Conservation (phyloP, 352 stramenopile genomes). For the Phytophthora crassamura region DNA sequence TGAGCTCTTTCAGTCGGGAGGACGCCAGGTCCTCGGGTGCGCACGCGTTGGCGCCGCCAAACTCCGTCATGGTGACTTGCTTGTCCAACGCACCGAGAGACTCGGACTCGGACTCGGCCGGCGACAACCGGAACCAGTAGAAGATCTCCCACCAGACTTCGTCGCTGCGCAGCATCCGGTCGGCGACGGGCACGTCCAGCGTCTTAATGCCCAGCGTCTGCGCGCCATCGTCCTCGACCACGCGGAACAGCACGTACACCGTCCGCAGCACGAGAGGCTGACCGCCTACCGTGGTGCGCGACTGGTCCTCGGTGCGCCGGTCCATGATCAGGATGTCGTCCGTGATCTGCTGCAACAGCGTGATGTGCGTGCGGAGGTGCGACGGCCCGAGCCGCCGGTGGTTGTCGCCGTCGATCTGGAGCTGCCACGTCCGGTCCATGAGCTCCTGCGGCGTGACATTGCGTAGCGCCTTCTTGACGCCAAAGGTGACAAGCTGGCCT, state of each 20-base stretch:
- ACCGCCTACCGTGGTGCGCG: background rate
- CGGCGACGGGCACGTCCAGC: conserved; percentile 30
- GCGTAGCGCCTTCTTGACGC: conserved; percentile 36
- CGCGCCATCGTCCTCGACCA: conserved; percentile 4
- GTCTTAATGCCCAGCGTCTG: conserved; percentile 42
- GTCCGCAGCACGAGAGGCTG: conserved; percentile 28
- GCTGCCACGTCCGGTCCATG: conserved; percentile 31
- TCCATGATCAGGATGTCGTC: conserved; percentile 41
- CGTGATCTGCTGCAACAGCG: conserved; percentile 34
- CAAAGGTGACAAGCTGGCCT: conserved; percentile 40
- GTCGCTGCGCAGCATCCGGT: conserved; percentile 14
- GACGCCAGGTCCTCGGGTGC: conserved; percentile 23
- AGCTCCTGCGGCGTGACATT: conserved; percentile 24
- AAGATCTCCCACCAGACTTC: conserved; percentile 49
- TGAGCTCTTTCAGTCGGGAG: conserved; percentile 31
- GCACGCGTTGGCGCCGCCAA: conserved; percentile 36
- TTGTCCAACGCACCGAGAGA: background rate
- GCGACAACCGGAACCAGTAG: conserved; percentile 43
- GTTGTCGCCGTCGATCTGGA: conserved; percentile 29
- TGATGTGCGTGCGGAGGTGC: conserved; percentile 27
- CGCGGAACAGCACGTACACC: conserved; percentile 39
- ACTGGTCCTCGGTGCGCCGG: conserved; percentile 28
- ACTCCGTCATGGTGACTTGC: conserved; percentile 20
- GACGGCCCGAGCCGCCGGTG: conserved; percentile 30
- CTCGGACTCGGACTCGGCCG: no score